Evolutionary conservation across 805 yeast genomes (phyloP).

Genomic region (Pichia exigua): DNA sequence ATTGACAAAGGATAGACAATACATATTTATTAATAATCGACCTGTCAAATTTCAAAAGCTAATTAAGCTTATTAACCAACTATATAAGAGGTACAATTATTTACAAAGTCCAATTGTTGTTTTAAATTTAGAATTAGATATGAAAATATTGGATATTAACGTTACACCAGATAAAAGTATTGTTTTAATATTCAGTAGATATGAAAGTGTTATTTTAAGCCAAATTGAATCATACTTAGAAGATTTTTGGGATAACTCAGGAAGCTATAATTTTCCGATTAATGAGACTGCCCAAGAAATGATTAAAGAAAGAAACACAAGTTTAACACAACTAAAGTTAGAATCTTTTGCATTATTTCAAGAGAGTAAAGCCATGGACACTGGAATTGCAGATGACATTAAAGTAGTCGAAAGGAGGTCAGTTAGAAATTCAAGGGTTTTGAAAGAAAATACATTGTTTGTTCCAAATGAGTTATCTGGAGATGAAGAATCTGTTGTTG

Average conservation of each 20-base stretch:
- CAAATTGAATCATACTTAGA: slow-evolving; percentile 43
- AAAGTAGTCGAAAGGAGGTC: slow-evolving; percentile 5
- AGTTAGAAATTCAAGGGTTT: slow-evolving; percentile 1
- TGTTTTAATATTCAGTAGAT: slow-evolving; percentile 48
- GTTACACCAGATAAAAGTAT: slow-evolving; percentile 87
- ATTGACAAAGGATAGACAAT: slow-evolving; percentile 66
- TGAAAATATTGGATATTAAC: slow-evolving; percentile 64
- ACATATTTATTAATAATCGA: slow-evolving; percentile 62
- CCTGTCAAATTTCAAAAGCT: slow-evolving; percentile 59
- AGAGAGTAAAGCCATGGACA: neutral
- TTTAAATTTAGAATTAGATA: slow-evolving; percentile 47
- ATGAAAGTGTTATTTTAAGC: slow-evolving; percentile 52
- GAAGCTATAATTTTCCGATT: slow-evolving; percentile 9
- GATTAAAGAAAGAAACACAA: slow-evolving; percentile 1
- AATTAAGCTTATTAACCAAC: slow-evolving; percentile 57
- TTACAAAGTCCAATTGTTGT: slow-evolving; percentile 68
- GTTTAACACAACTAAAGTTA: slow-evolving; percentile 3
- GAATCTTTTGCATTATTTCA: slow-evolving; percentile 11
- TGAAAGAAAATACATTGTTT: neutral
- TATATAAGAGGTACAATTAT: slow-evolving; percentile 62
- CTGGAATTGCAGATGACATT: neutral
- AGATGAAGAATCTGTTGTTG: slow-evolving; percentile 4
- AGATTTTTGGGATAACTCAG: slow-evolving; percentile 31
- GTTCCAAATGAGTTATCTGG: neutral
- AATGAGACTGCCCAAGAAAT: slow-evolving; percentile 2